phyloP scores from a whole-genome alignment of 2,329 filamentous ascomycete genomes.

The Colletotrichum phormii region DNA sequence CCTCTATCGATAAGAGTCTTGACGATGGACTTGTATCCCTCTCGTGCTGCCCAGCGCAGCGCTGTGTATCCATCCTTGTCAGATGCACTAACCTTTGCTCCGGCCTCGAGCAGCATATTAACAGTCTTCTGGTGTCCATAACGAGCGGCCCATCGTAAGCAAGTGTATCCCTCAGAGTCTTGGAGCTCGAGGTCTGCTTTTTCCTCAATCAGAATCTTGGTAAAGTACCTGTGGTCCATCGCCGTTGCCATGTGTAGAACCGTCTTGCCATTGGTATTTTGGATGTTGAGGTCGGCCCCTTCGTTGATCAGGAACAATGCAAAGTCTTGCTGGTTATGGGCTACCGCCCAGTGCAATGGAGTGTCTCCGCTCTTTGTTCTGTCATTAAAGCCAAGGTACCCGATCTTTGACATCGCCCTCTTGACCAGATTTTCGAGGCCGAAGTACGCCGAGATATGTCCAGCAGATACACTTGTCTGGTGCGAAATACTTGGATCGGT shows the following conservation, averaged over 20 bases:
- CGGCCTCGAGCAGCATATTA: background rate
- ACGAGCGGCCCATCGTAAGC: conserved; percentile 10
- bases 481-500: background rate
- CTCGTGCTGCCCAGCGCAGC: conserved; percentile 15
- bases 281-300: conserved; percentile 1
- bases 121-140: background rate
- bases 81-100: background rate
- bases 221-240: background rate
- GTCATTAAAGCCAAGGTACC: conserved; percentile 1
- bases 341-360: conserved; percentile 14
- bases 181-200: conserved; percentile 1
- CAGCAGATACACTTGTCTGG: background rate
- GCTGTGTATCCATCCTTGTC: conserved; percentile 11
- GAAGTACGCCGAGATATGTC: conserved; percentile 18
- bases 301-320: background rate
- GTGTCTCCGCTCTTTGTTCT: conserved; percentile 14
- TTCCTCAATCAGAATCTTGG: background rate
- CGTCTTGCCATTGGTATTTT: background rate
- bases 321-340: background rate
- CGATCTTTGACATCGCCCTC: conserved; percentile 1
- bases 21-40: background rate
- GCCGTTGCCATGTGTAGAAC: conserved; percentile 10
- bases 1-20: background rate
- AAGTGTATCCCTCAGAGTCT: conserved; percentile 10
- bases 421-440: background rate